Evolutionary conservation across 345 rosid species (phyloP).

Genomic region (Rhizophora mangle): DNA sequence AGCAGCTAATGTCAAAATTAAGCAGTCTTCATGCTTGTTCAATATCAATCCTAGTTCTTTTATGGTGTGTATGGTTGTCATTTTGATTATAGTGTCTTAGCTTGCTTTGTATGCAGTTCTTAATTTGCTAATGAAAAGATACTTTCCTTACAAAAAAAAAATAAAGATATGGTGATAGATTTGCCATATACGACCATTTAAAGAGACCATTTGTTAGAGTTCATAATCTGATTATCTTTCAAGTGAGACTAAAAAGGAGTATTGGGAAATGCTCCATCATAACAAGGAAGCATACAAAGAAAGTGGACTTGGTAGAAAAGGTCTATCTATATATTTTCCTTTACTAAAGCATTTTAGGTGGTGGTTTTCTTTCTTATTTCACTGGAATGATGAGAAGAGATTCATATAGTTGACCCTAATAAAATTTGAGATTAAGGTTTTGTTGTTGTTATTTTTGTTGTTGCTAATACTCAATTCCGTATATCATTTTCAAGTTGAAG

Average conservation of each 20-base stretch:
- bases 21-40: too few species aligned
- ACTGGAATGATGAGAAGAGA: too few species aligned
- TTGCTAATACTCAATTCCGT: neutral
- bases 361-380: neutral
- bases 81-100: too few species aligned
- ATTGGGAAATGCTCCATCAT: neutral
- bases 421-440: neutral
- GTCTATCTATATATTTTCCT: neutral
- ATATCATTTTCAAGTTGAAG: neutral
- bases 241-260: neutral
- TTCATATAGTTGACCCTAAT: too few species aligned
- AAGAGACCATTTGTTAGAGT: neutral
- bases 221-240: neutral
- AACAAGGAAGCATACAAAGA: neutral
- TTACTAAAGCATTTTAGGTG: neutral
- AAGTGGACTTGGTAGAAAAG: conserved; percentile 9
- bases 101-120: too few species aligned
- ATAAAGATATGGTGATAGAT: too few species aligned
- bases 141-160: too few species aligned
- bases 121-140: too few species aligned
- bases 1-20: too few species aligned
- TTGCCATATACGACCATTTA: neutral
- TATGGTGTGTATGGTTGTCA: too few species aligned
- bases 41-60: too few species aligned
- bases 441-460: neutral